These are phyloP conservation scores for Phaeosphaeriaceae sp. DNA, from an alignment of 2,329 filamentous ascomycete genomes.

Conservation along the genomic window DNA sequence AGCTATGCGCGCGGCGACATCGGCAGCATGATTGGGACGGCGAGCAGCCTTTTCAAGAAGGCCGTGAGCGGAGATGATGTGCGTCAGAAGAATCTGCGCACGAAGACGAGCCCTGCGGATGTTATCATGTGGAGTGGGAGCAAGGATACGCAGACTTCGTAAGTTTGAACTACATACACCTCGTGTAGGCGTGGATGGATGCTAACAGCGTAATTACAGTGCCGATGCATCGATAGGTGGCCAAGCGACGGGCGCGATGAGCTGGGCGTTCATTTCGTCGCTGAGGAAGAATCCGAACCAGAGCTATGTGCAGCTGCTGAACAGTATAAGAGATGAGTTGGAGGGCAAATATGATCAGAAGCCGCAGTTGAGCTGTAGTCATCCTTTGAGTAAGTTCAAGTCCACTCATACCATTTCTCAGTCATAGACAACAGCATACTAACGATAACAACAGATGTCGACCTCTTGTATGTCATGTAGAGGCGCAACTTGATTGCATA, in stretches of 20 bases:
- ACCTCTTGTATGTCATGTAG: conserved; percentile 56
- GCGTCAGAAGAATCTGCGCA: conserved; percentile 80
- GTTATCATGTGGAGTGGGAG: conserved; percentile 98
- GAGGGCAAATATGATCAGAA: conserved; percentile 89
- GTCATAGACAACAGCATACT: no score
- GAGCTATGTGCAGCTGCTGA: conserved; percentile 93
- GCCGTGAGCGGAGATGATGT: conserved; percentile 80
- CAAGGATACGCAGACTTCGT: conserved; percentile 95
- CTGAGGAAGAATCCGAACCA: conserved; percentile 93
- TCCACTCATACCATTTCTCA: no score
- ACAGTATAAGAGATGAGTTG: conserved; percentile 91
- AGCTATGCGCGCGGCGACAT: conserved; percentile 86
- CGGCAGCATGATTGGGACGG: conserved; percentile 76
- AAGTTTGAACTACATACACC: conserved; percentile 57
- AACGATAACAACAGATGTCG: conserved; percentile 41
- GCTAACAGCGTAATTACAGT: conserved; percentile 68
- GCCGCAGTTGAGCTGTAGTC: conserved; percentile 94
- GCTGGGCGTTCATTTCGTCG: conserved; percentile 91
- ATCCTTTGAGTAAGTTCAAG: conserved; percentile 78
- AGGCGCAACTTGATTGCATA: conserved; percentile 2
- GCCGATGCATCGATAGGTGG: conserved; percentile 88
- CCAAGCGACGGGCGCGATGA: conserved; percentile 97
- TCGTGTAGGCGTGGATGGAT: neutral
- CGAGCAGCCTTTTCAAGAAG: conserved; percentile 88
- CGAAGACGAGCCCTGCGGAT: conserved; percentile 92